These are phyloP conservation scores for Adansonia digitata DNA, from an alignment of 345 rosid species.

Conservation along the genomic window DNA sequence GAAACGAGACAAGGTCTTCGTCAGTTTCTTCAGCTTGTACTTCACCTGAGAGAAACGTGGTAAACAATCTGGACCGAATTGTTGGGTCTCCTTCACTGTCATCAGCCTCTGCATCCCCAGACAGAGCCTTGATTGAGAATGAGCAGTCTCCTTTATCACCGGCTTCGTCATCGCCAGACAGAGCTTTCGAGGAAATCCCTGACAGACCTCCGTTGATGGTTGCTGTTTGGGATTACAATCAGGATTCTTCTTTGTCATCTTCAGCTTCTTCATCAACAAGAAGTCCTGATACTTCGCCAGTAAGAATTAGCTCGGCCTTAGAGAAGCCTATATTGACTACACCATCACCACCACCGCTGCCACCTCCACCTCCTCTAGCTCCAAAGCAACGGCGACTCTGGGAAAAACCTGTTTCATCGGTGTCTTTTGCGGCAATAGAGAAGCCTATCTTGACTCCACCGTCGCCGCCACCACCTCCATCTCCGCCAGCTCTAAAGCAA, in stretches of 20 bases:
- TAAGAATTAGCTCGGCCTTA: constrained; percentile 22
- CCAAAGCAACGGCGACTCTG: too few species aligned
- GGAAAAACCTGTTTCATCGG: too few species aligned
- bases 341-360: constrained; percentile 24
- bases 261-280: constrained; percentile 18
- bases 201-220: too few species aligned
- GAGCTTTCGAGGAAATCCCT: too few species aligned
- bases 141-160: constrained; percentile 32
- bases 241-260: too few species aligned
- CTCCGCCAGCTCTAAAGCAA: too few species aligned
- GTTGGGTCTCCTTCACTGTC: constrained; percentile 36
- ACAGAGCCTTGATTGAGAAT: constrained; percentile 26
- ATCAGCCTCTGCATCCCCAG: constrained; percentile 50
- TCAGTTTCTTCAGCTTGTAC: not conserved
- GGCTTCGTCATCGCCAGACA: too few species aligned
- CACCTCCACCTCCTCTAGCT: too few species aligned
- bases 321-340: constrained; percentile 27
- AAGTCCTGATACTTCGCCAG: constrained; percentile 24
- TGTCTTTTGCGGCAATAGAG: too few species aligned
- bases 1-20: not conserved
- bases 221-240: too few species aligned
- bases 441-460: constrained; percentile 25
- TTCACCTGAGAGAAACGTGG: constrained; percentile 1
- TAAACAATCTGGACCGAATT: constrained; percentile 20
- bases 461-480: constrained; percentile 23